Conservation (phyloP, 2,329 filamentous ascomycete species). For the Colletotrichum gigasporum region DNA sequence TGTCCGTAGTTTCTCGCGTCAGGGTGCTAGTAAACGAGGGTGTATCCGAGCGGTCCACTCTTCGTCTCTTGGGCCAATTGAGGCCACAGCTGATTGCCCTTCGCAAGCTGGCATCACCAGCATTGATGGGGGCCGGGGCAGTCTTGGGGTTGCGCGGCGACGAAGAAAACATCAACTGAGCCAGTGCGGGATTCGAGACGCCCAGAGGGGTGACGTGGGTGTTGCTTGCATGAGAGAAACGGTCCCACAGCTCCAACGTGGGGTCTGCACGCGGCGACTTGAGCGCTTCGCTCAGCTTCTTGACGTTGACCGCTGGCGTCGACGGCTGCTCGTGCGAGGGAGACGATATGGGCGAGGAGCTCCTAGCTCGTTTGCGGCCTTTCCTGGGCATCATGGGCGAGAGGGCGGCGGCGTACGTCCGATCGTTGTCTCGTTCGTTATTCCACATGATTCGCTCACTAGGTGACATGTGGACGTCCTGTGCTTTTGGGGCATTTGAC, state of each 20-base stretch:
- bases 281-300: conserved; percentile 65
- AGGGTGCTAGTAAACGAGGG: conserved; percentile 42
- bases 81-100: conserved; percentile 75
- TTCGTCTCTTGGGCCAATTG: conserved; percentile 77
- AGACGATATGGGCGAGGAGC: conserved; percentile 78
- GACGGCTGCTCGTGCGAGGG: conserved; percentile 60
- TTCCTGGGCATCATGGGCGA: conserved; percentile 60
- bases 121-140: conserved; percentile 46
- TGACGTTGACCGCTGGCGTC: conserved; percentile 63
- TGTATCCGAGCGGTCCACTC: conserved; percentile 58
- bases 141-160: conserved; percentile 69
- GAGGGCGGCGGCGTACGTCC: conserved; percentile 49
- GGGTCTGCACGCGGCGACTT: conserved; percentile 77
- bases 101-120: conserved; percentile 61
- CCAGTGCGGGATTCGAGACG: conserved; percentile 65
- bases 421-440: conserved; percentile 57
- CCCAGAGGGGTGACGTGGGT: conserved; percentile 53
- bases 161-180: conserved; percentile 75
- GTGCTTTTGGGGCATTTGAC: conserved; percentile 50
- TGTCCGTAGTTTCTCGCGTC: conserved; percentile 54
- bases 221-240: conserved; percentile 67
- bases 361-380: conserved; percentile 74
- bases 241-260: conserved; percentile 80
- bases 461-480: conserved; percentile 62
- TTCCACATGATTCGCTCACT: conserved; percentile 72